A percentile compares a stretch with the other conserved stretches of the same genome.
These are phyloP conservation scores for Stachybotrys echinatus DNA, from an alignment of 2,329 filamentous ascomycete genomes.

Conservation along the genomic window DNA sequence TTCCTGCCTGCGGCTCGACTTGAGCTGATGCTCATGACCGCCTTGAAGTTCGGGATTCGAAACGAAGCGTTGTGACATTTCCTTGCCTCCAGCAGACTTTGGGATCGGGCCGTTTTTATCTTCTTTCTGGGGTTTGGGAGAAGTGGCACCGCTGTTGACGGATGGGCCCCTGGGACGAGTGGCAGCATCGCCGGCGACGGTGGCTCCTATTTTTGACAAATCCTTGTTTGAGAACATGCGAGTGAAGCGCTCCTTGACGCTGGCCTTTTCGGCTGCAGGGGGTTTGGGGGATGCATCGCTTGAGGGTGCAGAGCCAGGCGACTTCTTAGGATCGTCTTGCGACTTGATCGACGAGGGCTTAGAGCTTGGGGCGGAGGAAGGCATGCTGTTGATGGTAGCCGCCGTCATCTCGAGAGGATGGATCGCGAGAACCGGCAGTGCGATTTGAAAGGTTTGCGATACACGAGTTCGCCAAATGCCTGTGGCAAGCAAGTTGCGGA, in stretches of 20 bases:
- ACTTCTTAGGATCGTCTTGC: constrained; percentile 34
- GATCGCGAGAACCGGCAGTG: neutral
- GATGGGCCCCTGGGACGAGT: constrained; percentile 29
- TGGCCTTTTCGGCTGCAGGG: constrained; percentile 47
- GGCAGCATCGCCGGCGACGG: constrained; percentile 26
- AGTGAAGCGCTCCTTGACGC: constrained; percentile 59
- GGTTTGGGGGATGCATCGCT: constrained; percentile 22
- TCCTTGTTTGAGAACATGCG: constrained; percentile 62
- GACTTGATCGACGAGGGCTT: constrained; percentile 47
- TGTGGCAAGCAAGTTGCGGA: neutral
- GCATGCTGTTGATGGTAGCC: constrained; percentile 23
- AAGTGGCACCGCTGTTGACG: constrained; percentile 25
- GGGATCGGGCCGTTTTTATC: constrained; percentile 27
- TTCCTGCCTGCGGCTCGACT: constrained; percentile 86
- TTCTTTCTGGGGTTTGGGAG: constrained; percentile 36
- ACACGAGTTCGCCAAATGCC: neutral
- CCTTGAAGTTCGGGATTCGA: constrained; percentile 50
- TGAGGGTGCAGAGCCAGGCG: constrained; percentile 25
- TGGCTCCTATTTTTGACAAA: constrained; percentile 22
- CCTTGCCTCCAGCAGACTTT: constrained; percentile 23
- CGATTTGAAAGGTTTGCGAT: neutral
- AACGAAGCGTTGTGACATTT: constrained; percentile 45
- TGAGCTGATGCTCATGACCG: constrained; percentile 81
- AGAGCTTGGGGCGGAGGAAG: constrained; percentile 38
- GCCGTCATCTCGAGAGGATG: constrained; percentile 25